Evolutionary conservation across 306 rosid species (phyloP), one percentile per base, ranked within the genome.

Genomic region (Vicia villosa): DNA sequence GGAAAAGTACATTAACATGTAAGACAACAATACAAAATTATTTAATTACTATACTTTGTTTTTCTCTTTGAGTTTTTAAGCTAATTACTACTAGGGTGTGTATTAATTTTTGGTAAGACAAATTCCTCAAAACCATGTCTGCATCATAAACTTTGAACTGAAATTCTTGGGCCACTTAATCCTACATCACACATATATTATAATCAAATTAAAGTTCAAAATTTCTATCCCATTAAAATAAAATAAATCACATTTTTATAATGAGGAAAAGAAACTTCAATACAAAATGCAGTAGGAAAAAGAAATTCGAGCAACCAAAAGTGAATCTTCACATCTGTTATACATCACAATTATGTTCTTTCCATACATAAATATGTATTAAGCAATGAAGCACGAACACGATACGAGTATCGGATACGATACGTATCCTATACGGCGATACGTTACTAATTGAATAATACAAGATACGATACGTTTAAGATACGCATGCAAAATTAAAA

Each of bases 221-320:
- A 45, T 30, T 32, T 13, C 1, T 11, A 65, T 20, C 10, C 58
- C 12, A 13, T 51, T 10, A 30, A 4, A 62, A 32, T 1, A 56
- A 16, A 36, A 11, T 42, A 41, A 58, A 34, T 5, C 5, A 3
- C 1, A 24, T 16, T 11, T 45, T 0, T 56, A 52, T 2, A 0
- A 6, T 46, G 3, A 79, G 19, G 51, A 66, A 68, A 50, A 66
- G 8, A 8, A 86, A 97, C 98, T 88, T 88, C 97, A 70, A 85
- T 84, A 73, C 11, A 79, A 77, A 80, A 16, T 54, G 96, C 88
- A 19, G 80, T 19, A 11, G 97, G 97, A 49, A 85, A 82, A 68
- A 93, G 67, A 36, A 82, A 83, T 90, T 6, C 92, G 78, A 17
- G 97, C 77, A 3, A 87, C 30, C 76, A 86, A 41, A 34, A 87